These are phyloP conservation scores for Diplosphaera chodatii DNA, from an alignment of 139 green algal species.

Conservation along the genomic window DNA sequence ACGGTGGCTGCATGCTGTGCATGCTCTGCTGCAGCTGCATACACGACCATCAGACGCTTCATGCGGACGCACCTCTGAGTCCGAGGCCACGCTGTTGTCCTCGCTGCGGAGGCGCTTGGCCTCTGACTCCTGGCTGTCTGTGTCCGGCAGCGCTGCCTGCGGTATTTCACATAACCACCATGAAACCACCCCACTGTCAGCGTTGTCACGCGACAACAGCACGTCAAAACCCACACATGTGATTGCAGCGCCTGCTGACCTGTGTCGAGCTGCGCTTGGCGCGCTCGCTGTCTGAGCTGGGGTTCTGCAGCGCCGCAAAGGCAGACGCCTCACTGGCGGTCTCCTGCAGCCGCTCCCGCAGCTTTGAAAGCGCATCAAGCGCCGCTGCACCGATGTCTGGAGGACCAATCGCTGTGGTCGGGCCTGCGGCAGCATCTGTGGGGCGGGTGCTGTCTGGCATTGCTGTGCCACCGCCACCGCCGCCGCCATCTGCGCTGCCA, in stretches of 20 bases:
- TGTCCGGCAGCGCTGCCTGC: not conserved
- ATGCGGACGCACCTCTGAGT: not conserved
- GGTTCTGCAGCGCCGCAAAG: constrained; percentile 37
- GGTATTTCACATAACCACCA: too few relatives aligned
- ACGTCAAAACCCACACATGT: too few relatives aligned
- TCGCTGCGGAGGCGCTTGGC: constrained; percentile 2
- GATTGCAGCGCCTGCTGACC: constrained; percentile 16
- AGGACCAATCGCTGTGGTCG: not conserved
- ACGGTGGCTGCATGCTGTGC: too few relatives aligned
- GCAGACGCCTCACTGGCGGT: constrained; percentile 37
- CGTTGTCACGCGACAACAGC: too few relatives aligned
- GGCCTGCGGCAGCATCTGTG: too few relatives aligned
- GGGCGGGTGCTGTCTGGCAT: too few relatives aligned
- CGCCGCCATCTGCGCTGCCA: too few relatives aligned
- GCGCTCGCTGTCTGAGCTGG: constrained; percentile 48
- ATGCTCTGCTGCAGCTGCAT: too few relatives aligned
- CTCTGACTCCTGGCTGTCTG: constrained; percentile 7
- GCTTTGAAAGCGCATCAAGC: constrained; percentile 5
- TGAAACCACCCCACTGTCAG: too few relatives aligned
- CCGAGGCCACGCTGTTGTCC: not conserved
- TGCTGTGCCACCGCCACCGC: too few relatives aligned
- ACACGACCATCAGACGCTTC: too few relatives aligned
- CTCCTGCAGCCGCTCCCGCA: constrained; percentile 32
- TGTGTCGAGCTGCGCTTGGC: constrained; percentile 52
- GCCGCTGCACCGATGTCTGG: not conserved